These are phyloP conservation scores for Boletus sp. DNA, from an alignment of 768 basidiomycete species.

Conservation along the genomic window DNA sequence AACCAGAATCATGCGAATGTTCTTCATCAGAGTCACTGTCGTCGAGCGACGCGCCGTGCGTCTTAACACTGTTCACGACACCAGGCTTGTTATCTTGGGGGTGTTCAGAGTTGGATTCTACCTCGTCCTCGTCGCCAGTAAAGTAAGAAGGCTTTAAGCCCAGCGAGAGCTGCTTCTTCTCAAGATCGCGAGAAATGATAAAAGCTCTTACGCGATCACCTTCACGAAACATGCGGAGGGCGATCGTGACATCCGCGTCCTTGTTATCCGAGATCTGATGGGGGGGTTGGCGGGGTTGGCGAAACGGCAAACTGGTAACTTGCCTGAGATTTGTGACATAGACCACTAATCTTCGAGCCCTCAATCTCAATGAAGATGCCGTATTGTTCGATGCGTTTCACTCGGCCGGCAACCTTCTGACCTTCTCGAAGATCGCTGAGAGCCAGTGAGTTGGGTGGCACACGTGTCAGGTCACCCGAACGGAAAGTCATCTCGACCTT, in stretches of 20 bases:
- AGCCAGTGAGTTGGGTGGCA: conserved; percentile 35
- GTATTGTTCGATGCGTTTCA: conserved; percentile 83
- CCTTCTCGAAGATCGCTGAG: conserved; percentile 66
- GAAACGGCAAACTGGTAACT: conserved; percentile 12
- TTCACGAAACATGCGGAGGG: conserved; percentile 77
- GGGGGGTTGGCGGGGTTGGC: background rate
- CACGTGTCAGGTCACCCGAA: conserved; percentile 50
- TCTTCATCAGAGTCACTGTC: conserved; percentile 15
- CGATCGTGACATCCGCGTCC: conserved; percentile 72
- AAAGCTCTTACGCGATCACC: conserved; percentile 84
- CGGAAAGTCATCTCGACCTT: conserved; percentile 92
- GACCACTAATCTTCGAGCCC: conserved; percentile 78
- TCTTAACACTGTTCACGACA: conserved; percentile 29
- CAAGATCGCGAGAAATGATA: conserved; percentile 67
- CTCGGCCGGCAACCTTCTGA: conserved; percentile 73
- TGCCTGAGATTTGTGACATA: conserved; percentile 94
- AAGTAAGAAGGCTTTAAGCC: conserved; percentile 89
- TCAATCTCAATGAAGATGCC: conserved; percentile 92
- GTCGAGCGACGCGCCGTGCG: conserved; percentile 22
- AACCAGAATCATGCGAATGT: background rate
- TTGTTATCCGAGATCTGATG: conserved; percentile 82
- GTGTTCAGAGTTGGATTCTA: conserved; percentile 30
- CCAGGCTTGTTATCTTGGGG: conserved; percentile 27
- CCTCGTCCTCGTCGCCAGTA: conserved; percentile 50
- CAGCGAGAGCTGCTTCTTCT: conserved; percentile 78